A percentile compares a stretch with the other conserved stretches of the same genome.
Conservation (phyloP, 805 yeast species). For the Saturnispora gosingensis region DNA sequence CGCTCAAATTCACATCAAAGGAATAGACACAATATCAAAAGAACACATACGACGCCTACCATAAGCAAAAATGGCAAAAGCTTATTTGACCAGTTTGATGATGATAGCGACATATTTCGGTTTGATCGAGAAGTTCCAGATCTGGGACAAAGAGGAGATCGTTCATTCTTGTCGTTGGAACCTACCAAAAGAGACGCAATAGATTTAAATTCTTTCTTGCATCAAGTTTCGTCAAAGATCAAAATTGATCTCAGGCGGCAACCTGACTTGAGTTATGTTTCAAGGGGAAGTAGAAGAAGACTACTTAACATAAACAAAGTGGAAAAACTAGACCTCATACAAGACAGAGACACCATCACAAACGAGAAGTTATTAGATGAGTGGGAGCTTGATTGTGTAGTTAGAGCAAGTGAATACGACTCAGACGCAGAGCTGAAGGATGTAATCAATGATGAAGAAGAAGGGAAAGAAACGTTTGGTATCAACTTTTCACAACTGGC, state of each 20-base stretch:
- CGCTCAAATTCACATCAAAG: conserved; percentile 2
- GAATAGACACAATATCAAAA: conserved; percentile 11
- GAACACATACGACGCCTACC: conserved; percentile 16
- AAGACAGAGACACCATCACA: conserved; percentile 13
- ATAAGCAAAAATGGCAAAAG: background rate
- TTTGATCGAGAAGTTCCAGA: background rate
- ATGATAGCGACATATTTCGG: conserved; percentile 3
- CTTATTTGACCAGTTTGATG: background rate
- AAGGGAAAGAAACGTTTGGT: conserved; percentile 24
- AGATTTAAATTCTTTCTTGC: conserved; percentile 24
- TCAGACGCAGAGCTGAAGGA: conserved; percentile 12
- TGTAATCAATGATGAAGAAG: conserved; percentile 10
- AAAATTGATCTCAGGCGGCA: background rate
- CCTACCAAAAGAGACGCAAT: conserved; percentile 11
- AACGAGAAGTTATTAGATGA: conserved; percentile 6
- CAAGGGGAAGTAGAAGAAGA: background rate
- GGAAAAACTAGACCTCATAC: background rate
- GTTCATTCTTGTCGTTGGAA: conserved; percentile 2
- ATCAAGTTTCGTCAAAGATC: conserved; percentile 16
- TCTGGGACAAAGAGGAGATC: background rate
- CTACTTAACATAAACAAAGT: background rate
- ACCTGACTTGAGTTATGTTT: background rate
- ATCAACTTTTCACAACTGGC: conserved; percentile 1
- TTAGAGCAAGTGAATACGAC: conserved; percentile 12
- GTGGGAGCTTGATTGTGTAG: conserved; percentile 14